Base-by-base conservation (phyloP, 2,329 filamentous ascomycete species). In the Beauveria caledonica region DNA sequence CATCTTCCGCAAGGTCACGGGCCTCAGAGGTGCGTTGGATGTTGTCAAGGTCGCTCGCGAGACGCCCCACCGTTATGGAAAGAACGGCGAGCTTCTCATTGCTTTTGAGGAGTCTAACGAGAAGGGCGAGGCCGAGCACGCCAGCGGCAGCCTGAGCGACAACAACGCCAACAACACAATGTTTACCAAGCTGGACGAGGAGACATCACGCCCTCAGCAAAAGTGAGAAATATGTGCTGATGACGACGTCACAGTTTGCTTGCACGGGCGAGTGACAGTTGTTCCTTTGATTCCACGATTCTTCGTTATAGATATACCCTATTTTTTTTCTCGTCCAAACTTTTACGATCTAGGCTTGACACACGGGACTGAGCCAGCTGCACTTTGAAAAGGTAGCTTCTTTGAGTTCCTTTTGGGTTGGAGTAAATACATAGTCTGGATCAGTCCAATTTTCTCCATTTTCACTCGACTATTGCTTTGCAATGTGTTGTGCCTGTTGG, bases 1-100 rank as follows among this genome's bases (percentile, higher is more conserved):
- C 65, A 86, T 87, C 66, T 86, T 86, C 72, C 78, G 80, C 64
- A 83, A 84, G 67, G 79, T 80, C 1, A 72, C 73, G 23, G 80
- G 81, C 3, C 67, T 69, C 58, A 63, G 63, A 23, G 74, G 69
- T 27, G 71, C 70, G 19, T 68, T 76, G 13, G 64, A 66, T 17
- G 70, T 77, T 5, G 71, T 77, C 29, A 67, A 72, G 19, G 69
- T 73, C 45, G 75, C 75, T 44, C 64, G 66, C 49, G 68, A 79
- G 7, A 81, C 84, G 70, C 83, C 83, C 0, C 74, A 74, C 5
- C 76, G 80, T 42, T 86, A 85, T 65, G 82, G 81, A 62, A 83
- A 81, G 74, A 77, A 85, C 61, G 83, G 83, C 63, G 80, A 85
- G 69, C 69, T 83, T 48, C 76, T 86, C 48, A 78, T 82, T 45